Evolutionary conservation across 1,284 basidiomycete genomes (phyloP).

Genomic region (Testicularia cyperi): DNA sequence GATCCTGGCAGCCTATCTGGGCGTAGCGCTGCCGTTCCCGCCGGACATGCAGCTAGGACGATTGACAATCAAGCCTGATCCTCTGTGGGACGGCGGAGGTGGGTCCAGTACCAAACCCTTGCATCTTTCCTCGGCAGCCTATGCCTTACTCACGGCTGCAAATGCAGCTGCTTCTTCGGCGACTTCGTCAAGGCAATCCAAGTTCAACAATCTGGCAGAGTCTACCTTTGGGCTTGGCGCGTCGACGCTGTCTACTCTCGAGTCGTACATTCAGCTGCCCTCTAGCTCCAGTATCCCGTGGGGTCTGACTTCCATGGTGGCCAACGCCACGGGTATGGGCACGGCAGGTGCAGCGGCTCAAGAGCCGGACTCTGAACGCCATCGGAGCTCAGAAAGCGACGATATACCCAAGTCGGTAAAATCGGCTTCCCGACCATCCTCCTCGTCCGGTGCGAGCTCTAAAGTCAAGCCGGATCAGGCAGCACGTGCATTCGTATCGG

Average conservation of each 20-base stretch:
- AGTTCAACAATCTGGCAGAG: constrained; percentile 31
- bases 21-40: constrained; percentile 40
- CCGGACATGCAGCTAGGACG: constrained; percentile 31
- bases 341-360: background rate
- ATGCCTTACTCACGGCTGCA: constrained; percentile 20
- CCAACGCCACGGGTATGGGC: no score
- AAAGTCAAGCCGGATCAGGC: constrained; percentile 27
- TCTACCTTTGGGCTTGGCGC: constrained; percentile 40
- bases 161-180: background rate
- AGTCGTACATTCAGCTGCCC: constrained; percentile 41
- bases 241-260: constrained; percentile 41
- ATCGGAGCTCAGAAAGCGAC: background rate
- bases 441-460: background rate
- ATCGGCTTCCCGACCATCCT: background rate
- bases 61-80: constrained; percentile 27
- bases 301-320: constrained; percentile 15
- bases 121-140: constrained; percentile 32
- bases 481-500: constrained; percentile 37
- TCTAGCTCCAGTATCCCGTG: constrained; percentile 23
- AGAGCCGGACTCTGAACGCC: background rate
- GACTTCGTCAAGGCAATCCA: constrained; percentile 2
- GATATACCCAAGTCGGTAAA: background rate
- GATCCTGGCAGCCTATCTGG: constrained; percentile 38
- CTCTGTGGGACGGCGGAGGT: constrained; percentile 40
- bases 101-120: constrained; percentile 38